A percentile compares a stretch with the other conserved stretches of the same genome.
Conservation (phyloP, 352 stramenopile species). For the Phytophthora idaei region DNA sequence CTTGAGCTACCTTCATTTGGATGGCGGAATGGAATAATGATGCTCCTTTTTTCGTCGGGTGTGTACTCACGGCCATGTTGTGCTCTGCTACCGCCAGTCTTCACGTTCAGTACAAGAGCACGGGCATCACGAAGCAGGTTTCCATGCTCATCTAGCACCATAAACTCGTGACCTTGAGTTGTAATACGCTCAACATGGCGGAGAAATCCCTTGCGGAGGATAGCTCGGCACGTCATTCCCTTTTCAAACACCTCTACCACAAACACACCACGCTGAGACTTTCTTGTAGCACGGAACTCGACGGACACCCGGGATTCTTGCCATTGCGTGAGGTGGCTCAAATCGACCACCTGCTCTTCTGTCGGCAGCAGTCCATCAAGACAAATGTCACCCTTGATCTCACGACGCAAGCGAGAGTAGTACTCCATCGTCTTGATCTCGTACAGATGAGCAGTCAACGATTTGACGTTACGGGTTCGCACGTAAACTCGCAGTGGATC, state of each 20-base stretch:
- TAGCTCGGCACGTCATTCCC: slow-evolving; percentile 55
- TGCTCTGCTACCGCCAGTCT: slow-evolving; percentile 36
- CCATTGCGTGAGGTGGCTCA: slow-evolving; percentile 51
- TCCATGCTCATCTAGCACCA: slow-evolving; percentile 54
- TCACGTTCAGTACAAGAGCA: slow-evolving; percentile 50
- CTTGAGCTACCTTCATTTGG: slow-evolving; percentile 13
- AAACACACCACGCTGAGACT: slow-evolving; percentile 50
- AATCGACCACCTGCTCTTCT: slow-evolving; percentile 54
- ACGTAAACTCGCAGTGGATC: slow-evolving; percentile 50
- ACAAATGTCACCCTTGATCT: slow-evolving; percentile 57
- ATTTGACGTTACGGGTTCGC: slow-evolving; percentile 54
- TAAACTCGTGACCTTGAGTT: slow-evolving; percentile 52
- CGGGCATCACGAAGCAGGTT: slow-evolving; percentile 39
- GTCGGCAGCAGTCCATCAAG: slow-evolving; percentile 65
- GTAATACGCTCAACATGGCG: slow-evolving; percentile 55
- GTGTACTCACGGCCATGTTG: slow-evolving; percentile 42
- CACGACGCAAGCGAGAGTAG: slow-evolving; percentile 48
- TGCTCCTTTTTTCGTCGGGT: slow-evolving; percentile 34
- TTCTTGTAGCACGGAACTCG: slow-evolving; percentile 23
- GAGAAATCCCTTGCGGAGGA: slow-evolving; percentile 63
- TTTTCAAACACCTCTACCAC: slow-evolving; percentile 71
- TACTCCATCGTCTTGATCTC: slow-evolving; percentile 68
- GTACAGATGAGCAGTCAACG: slow-evolving; percentile 62
- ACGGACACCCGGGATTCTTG: slow-evolving; percentile 50
- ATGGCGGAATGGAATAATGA: slow-evolving; percentile 57